Percentiles rank a stretch among this genome's conserved stretches.
phyloP scores from a whole-genome alignment of 176 grass and related monocot species.

The Chloris gayana region DNA sequence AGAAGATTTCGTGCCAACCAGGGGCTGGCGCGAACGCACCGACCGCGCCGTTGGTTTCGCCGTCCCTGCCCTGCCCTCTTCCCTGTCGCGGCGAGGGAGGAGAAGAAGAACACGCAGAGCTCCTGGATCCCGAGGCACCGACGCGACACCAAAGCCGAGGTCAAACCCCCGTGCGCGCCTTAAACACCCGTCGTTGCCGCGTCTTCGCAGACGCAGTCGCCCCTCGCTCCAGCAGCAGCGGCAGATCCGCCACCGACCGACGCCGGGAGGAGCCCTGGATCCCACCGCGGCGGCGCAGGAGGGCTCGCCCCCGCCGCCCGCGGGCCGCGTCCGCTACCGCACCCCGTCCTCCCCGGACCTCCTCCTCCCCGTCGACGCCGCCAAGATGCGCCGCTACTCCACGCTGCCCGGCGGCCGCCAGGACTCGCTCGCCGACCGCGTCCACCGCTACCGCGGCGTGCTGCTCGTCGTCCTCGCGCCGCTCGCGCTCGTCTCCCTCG shows the following conservation, averaged over 20 bases:
- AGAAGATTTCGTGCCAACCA: neutral
- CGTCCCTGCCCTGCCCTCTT: too few species aligned
- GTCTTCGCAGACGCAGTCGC: too few species aligned
- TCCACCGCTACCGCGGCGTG: conserved; percentile 71
- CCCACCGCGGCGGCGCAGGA: conserved; percentile 49
- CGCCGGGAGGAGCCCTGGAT: conserved; percentile 53
- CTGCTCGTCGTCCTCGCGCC: conserved; percentile 75
- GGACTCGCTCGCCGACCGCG: conserved; percentile 60
- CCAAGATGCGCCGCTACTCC: conserved; percentile 71
- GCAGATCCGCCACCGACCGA: conserved; percentile 36
- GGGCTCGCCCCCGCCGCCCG: conserved; percentile 44
- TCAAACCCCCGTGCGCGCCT: conserved; percentile 33
- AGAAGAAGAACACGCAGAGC: neutral
- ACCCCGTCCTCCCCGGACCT: conserved; percentile 70
- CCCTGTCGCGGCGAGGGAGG: neutral
- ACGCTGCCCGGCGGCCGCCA: conserved; percentile 38
- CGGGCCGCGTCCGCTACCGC: conserved; percentile 75
- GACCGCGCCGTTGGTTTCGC: too few species aligned
- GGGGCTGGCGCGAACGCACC: neutral
- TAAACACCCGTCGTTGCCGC: neutral
- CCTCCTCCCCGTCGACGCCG: conserved; percentile 27
- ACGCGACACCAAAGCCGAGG: neutral
- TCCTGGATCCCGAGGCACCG: neutral
- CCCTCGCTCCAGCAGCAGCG: too few species aligned
- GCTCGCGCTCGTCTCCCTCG: conserved; percentile 71